Evolutionary conservation across 1,139 yeast genomes (phyloP).

Genomic region (Hansenula sp.): DNA sequence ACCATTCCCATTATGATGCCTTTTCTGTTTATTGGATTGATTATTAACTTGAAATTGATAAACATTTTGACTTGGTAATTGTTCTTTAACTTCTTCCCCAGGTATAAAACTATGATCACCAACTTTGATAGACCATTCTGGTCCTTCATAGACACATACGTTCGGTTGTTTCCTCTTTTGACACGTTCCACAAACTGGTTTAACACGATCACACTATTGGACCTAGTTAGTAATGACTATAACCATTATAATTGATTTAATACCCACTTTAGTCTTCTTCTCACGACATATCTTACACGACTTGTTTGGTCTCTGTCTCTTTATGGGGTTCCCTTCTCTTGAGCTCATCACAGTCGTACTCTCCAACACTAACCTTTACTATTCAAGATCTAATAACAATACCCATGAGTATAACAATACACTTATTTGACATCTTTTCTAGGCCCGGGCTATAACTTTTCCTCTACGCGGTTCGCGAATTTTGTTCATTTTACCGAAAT

Average conservation of each 20-base stretch:
- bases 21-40: neutral
- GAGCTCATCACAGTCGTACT: too few species aligned
- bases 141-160: neutral
- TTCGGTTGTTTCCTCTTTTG: neutral
- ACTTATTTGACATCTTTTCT: too few species aligned
- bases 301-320: slow-evolving; percentile 1
- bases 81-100: neutral
- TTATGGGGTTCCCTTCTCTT: too few species aligned
- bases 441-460: too few species aligned
- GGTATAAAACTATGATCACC: neutral
- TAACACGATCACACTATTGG: slow-evolving; percentile 1
- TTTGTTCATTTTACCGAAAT: too few species aligned
- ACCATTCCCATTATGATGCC: too few species aligned
- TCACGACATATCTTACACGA: neutral
- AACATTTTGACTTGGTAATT: neutral
- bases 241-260: too few species aligned
- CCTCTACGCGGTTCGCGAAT: too few species aligned
- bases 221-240: too few species aligned
- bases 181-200: slow-evolving; percentile 1
- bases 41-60: neutral
- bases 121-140: neutral
- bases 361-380: too few species aligned
- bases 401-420: too few species aligned
- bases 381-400: too few species aligned
- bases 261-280: neutral